Conservation (phyloP, 169 alveolate species). For the Plasmodium falciparum region DNA sequence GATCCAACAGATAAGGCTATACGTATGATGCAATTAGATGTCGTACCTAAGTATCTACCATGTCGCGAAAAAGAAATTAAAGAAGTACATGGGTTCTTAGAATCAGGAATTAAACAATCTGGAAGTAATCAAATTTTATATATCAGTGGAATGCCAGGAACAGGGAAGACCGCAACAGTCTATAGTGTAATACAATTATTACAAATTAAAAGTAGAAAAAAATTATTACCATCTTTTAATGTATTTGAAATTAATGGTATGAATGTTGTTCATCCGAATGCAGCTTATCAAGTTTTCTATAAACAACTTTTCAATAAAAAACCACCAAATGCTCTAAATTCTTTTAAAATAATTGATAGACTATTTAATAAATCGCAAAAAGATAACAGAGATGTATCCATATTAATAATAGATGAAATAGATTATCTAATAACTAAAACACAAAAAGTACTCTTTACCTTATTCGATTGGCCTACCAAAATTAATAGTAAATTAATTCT, state of each 20-base stretch:
- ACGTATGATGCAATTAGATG: conserved; percentile 74
- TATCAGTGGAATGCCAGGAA: conserved; percentile 90
- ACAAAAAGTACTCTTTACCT: conserved; percentile 89
- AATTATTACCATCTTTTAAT: conserved; percentile 82
- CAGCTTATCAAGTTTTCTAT: conserved; percentile 81
- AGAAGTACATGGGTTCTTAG: conserved; percentile 81
- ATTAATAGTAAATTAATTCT: conserved; percentile 85
- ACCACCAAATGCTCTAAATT: conserved; percentile 69
- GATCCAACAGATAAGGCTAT: conserved; percentile 73
- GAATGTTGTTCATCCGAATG: conserved; percentile 84
- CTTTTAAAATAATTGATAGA: conserved; percentile 59
- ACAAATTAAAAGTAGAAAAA: conserved; percentile 35
- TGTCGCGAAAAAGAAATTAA: conserved; percentile 85
- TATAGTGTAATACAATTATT: conserved; percentile 79
- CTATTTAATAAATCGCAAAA: conserved; percentile 42
- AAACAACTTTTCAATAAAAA: conserved; percentile 65
- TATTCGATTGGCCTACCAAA: conserved; percentile 90
- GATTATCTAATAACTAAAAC: conserved; percentile 85
- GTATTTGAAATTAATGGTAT: conserved; percentile 85
- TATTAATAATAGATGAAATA: conserved; percentile 85
- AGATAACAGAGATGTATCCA: conserved; percentile 59
- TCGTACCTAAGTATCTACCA: conserved; percentile 60
- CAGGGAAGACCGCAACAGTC: conserved; percentile 89
- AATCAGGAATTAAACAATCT: conserved; percentile 84
- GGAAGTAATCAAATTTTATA: conserved; percentile 87